Evolutionary conservation across 371 early-diverging fungal species (phyloP).

Genomic region (Mycotypha africana): DNA sequence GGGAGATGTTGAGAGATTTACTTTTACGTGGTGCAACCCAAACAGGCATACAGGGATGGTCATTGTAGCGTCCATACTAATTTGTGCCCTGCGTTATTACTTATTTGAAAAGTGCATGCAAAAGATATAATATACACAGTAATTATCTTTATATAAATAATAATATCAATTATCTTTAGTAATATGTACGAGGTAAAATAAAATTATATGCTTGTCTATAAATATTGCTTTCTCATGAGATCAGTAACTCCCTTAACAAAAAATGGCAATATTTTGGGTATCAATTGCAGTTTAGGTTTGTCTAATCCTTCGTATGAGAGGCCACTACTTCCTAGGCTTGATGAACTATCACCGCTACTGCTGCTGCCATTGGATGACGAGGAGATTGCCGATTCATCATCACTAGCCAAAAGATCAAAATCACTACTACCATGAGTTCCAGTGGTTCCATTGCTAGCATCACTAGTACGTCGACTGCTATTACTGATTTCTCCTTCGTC

Average conservation of each 20-base stretch:
- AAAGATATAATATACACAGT: no score
- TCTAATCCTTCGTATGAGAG: constrained; percentile 1
- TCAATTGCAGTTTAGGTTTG: not conserved
- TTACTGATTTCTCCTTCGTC: constrained; percentile 2
- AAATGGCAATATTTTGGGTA: constrained; percentile 7
- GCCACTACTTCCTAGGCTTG: not conserved
- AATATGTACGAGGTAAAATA: no score
- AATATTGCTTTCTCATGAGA: constrained; percentile 1
- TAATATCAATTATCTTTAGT: no score
- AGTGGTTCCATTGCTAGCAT: constrained; percentile 1
- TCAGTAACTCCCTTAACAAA: constrained; percentile 4
- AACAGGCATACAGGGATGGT: constrained; percentile 17
- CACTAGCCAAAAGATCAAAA: no score
- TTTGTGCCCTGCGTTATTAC: no score
- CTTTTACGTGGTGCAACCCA: constrained; percentile 18
- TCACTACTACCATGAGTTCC: not conserved
- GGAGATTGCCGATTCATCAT: no score
- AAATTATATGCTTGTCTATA: no score
- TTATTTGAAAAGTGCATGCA: no score
- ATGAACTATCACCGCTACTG: no score
- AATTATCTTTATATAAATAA: no score
- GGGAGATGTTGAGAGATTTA: constrained; percentile 15
- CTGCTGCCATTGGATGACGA: no score
- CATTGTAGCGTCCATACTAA: no score
- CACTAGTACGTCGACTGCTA: not conserved